A percentile compares a stretch with the other conserved stretches of the same genome.
These are phyloP conservation scores for Wickerhamiella cacticola DNA, from an alignment of 805 yeast genomes.

Conservation along the genomic window DNA sequence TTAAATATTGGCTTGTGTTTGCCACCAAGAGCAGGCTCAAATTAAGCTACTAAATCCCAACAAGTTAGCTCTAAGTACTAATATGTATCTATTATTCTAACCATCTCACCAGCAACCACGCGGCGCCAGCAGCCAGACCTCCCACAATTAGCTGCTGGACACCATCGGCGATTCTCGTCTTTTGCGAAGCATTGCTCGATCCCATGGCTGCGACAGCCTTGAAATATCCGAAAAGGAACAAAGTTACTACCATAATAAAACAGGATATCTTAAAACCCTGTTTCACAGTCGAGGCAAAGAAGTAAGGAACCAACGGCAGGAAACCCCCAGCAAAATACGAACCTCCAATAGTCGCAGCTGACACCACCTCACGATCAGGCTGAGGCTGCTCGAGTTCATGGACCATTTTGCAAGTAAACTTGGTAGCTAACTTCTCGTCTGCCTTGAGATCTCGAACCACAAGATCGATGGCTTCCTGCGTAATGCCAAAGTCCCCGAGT, in stretches of 20 bases:
- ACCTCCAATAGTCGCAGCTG: constrained; percentile 76
- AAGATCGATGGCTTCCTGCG: constrained; percentile 3
- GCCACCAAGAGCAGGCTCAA: too few species aligned
- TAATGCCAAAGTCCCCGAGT: constrained; percentile 8
- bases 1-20: too few species aligned
- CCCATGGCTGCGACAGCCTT: constrained; percentile 57
- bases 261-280: constrained; percentile 66
- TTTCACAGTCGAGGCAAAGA: constrained; percentile 59
- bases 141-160: constrained; percentile 85
- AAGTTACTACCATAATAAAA: constrained; percentile 65
- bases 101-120: constrained; percentile 73
- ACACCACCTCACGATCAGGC: constrained; percentile 69
- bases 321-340: constrained; percentile 83
- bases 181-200: constrained; percentile 38
- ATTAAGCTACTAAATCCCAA: too few species aligned
- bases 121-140: constrained; percentile 92
- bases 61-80: too few species aligned
- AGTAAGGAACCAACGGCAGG: constrained; percentile 77
- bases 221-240: constrained; percentile 70
- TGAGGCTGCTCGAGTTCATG: constrained; percentile 88
- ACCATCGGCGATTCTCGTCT: constrained; percentile 50
- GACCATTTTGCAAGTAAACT: constrained; percentile 72
- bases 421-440: constrained; percentile 48
- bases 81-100: neutral
- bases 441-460: constrained; percentile 8